A percentile compares a stretch with the other conserved stretches of the same genome.
These are phyloP conservation scores for Byssoonygena ceratinophila DNA, from an alignment of 2,329 filamentous ascomycete species.

Conservation along the genomic window DNA sequence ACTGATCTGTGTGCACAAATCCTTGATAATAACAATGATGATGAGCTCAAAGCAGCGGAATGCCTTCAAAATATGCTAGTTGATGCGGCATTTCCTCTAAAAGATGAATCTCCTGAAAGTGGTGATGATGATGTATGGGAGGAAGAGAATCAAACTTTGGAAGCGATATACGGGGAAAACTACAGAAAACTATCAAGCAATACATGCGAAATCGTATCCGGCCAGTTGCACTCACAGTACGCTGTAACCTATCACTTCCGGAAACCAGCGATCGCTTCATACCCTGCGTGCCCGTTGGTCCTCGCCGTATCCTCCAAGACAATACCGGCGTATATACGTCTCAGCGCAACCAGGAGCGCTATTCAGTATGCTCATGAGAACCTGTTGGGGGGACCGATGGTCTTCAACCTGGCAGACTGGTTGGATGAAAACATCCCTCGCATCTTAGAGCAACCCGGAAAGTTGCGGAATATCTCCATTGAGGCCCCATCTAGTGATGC, in stretches of 20 bases:
- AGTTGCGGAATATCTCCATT: conserved; percentile 70
- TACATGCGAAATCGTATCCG: conserved; percentile 60
- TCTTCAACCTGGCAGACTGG: conserved; percentile 87
- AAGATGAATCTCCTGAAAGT: conserved; percentile 25
- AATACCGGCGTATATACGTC: conserved; percentile 82
- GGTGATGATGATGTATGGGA: conserved; percentile 60
- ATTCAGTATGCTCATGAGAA: conserved; percentile 60
- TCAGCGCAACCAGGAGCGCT: conserved; percentile 73
- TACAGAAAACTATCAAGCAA: conserved; percentile 52
- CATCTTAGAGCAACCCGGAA: conserved; percentile 78
- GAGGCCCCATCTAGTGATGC: conserved; percentile 56
- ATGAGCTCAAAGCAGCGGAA: conserved; percentile 69
- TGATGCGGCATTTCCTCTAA: conserved; percentile 30
- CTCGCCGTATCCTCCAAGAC: conserved; percentile 56
- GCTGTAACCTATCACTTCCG: conserved; percentile 54
- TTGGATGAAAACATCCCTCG: conserved; percentile 69
- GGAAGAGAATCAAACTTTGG: conserved; percentile 72
- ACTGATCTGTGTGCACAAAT: conserved; percentile 70
- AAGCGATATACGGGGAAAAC: conserved; percentile 73
- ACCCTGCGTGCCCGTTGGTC: conserved; percentile 59
- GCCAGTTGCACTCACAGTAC: conserved; percentile 37
- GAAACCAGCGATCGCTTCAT: conserved; percentile 51
- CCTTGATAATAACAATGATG: conserved; percentile 56
- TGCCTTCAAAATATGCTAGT: conserved; percentile 63
- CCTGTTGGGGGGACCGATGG: conserved; percentile 74